Evolutionary conservation across 306 rosid genomes (phyloP), one percentile per base, ranked within the genome.

Genomic region (Vicia faba): DNA sequence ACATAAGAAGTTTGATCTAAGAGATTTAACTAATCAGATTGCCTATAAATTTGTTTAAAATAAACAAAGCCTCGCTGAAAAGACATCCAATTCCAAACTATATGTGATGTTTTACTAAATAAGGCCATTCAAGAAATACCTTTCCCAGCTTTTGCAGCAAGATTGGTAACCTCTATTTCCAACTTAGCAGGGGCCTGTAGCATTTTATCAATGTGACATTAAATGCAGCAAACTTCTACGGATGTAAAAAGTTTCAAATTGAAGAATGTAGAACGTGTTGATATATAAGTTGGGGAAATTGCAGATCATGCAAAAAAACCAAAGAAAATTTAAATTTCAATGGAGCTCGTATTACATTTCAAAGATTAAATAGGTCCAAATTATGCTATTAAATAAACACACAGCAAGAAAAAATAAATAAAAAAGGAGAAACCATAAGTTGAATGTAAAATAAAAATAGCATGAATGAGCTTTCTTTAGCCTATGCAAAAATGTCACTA

Each of bases 121-220:
- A 69, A 59, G 31, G 61, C 4, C 61, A 63, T 48, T 13, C 49
- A 53, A 66, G 25, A 78, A 68, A 40, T 75, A 88, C 99, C 99
- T 84, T 93, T 93, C 57, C 99, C 99, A 53, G 99, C 97, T 82
- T 88, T 93, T 25, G 99, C 99, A 5, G 90, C 87, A 36, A 93
- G 96, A 79, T 93, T 93, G 67, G 99, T 90, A 71, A 93, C 89
- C 82, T 93, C 99, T 67, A 93, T 86, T 80, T 93, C 99, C 86
- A 93, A 71, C 80, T 86, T 90, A 35, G 99, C 96, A 25, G 87
- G 84, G 48, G 79, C 96, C 99, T 93, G 84, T 76, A 78, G 69
- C 66, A 69, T 64, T 57, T 46, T 68, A 16, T 39, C 59, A 69
- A 67, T 75, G 53, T 5, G 26, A 65, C 31, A 55, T 15, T 76